These are phyloP conservation scores for Coemansia sp. DNA, from an alignment of 192 early-diverging fungal species.

Conservation along the genomic window DNA sequence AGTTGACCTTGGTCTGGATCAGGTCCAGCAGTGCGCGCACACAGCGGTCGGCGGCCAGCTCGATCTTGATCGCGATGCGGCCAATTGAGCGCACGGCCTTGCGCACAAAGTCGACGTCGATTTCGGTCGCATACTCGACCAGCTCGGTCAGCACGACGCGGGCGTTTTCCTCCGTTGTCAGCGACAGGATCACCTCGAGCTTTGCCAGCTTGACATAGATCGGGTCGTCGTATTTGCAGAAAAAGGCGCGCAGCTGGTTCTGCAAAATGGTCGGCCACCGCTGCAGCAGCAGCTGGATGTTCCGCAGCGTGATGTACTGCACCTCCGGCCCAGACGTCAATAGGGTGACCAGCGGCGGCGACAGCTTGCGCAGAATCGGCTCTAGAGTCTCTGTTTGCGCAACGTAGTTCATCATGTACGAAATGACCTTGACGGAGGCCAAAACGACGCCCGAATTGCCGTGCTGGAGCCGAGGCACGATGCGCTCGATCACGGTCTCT, in stretches of 20 bases:
- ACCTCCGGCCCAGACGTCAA: slow-evolving; percentile 88
- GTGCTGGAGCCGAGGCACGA: slow-evolving; percentile 87
- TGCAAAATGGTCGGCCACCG: slow-evolving; percentile 82
- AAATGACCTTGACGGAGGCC: slow-evolving; percentile 80
- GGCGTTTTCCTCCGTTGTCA: slow-evolving; percentile 80
- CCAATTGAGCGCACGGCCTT: slow-evolving; percentile 96
- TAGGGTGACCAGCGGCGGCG: slow-evolving; percentile 91
- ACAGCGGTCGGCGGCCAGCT: slow-evolving; percentile 78
- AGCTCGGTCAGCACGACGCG: slow-evolving; percentile 88
- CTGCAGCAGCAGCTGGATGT: slow-evolving; percentile 94
- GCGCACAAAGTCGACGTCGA: slow-evolving; percentile 97
- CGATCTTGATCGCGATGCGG: slow-evolving; percentile 95
- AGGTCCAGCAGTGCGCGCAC: slow-evolving; percentile 84
- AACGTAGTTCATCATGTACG: slow-evolving; percentile 95
- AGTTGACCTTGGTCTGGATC: slow-evolving; percentile 96
- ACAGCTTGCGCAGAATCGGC: slow-evolving; percentile 76
- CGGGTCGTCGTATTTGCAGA: slow-evolving; percentile 99
- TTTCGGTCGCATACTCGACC: slow-evolving; percentile 91
- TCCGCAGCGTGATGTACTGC: slow-evolving; percentile 95
- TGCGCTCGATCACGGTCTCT: slow-evolving; percentile 86
- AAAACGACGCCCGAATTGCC: slow-evolving; percentile 92
- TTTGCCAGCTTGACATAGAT: slow-evolving; percentile 98
- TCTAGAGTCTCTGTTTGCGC: slow-evolving; percentile 71
- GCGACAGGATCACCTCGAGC: slow-evolving; percentile 89
- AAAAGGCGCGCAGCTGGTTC: slow-evolving; percentile 96